phyloP scores from a whole-genome alignment of 2,329 filamentous ascomycete species.

The Aureobasidium melanogenum region DNA sequence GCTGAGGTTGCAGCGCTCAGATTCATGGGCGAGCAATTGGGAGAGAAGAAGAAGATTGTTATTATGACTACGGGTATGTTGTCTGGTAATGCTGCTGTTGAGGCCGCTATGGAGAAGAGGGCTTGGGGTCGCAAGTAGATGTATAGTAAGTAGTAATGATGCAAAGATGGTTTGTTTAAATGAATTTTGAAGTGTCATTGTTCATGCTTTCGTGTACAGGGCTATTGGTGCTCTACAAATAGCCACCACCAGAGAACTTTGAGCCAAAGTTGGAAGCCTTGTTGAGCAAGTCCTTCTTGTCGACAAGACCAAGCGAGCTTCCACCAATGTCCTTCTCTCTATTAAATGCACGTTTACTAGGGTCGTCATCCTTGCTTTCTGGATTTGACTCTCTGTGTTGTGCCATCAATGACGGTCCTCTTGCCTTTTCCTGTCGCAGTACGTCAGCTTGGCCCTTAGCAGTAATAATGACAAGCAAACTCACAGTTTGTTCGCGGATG shows the following conservation, averaged over 20 bases:
- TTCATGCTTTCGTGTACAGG: neutral
- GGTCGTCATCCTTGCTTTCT: slow-evolving; percentile 73
- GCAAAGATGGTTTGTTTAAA: neutral
- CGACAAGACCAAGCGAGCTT: slow-evolving; percentile 53
- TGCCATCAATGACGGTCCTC: slow-evolving; percentile 31
- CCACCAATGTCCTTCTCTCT: slow-evolving; percentile 88
- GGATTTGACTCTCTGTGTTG: slow-evolving; percentile 37
- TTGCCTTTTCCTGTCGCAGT: slow-evolving; percentile 30
- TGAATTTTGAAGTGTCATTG: neutral
- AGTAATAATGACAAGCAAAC: slow-evolving; percentile 16
- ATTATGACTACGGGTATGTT: slow-evolving; percentile 91
- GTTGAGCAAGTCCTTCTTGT: slow-evolving; percentile 70
- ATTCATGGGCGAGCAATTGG: slow-evolving; percentile 56
- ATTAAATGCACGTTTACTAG: slow-evolving; percentile 81
- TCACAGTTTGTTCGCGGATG: slow-evolving; percentile 52
- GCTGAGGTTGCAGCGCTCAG: slow-evolving; percentile 90
- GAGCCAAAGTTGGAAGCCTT: slow-evolving; percentile 74
- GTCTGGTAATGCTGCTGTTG: slow-evolving; percentile 60
- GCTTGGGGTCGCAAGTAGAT: slow-evolving; percentile 20
- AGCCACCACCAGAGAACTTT: slow-evolving; percentile 67
- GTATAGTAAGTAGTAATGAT: neutral
- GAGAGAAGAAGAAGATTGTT: slow-evolving; percentile 58
- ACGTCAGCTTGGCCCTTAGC: slow-evolving; percentile 11
- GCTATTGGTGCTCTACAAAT: slow-evolving; percentile 32
- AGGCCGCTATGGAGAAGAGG: slow-evolving; percentile 59